Evolutionary conservation across 371 early-diverging fungal genomes (phyloP).

Genomic region (Mortierella sp.): DNA sequence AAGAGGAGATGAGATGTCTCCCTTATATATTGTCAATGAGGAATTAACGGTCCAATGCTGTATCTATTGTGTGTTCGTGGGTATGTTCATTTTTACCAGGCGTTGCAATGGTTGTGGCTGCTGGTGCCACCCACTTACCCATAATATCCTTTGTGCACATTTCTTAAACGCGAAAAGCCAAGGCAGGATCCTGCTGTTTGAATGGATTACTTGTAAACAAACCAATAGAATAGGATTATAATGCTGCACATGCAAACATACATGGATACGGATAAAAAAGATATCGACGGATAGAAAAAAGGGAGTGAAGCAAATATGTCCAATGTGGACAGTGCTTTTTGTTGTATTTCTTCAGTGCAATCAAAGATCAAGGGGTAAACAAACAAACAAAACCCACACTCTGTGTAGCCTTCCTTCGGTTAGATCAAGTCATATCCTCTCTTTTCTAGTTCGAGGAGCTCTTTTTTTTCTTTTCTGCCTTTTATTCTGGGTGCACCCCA

Average conservation of each 20-base stretch:
- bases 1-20: background rate
- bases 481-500: background rate
- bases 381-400: background rate
- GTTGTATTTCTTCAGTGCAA: background rate
- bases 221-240: background rate
- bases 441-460: background rate
- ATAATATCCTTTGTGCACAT: background rate
- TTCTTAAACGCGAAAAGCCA: background rate
- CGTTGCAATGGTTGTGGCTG: background rate
- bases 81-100: background rate
- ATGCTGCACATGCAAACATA: background rate
- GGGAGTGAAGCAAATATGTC: background rate
- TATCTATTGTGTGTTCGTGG: too few relatives aligned
- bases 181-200: background rate
- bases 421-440: background rate
- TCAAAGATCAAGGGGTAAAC: conserved; percentile 21
- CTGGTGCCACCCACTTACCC: background rate
- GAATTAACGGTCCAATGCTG: background rate
- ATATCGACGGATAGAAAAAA: conserved; percentile 3
- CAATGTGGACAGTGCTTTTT: too few relatives aligned
- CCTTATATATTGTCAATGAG: background rate
- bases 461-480: background rate
- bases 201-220: background rate
- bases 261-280: background rate
- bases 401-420: background rate